Conservation (phyloP, 768 basidiomycete genomes). For the Mycena floridula region DNA sequence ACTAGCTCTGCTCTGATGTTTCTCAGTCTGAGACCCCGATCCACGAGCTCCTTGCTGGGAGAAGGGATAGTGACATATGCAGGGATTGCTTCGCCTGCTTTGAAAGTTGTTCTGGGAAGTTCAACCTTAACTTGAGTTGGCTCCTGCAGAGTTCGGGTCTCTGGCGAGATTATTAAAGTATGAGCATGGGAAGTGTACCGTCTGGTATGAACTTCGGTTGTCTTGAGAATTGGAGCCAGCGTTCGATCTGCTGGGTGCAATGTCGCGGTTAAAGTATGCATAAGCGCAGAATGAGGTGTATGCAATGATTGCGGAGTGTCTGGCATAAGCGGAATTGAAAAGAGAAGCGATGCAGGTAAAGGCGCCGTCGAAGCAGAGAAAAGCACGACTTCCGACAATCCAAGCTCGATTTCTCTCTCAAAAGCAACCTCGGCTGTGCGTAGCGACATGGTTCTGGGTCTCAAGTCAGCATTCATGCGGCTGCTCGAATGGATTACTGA, state of each 20-base stretch:
- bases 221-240: constrained; percentile 39
- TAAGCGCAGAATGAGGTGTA: constrained; percentile 67
- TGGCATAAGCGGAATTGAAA: constrained; percentile 69
- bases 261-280: constrained; percentile 63
- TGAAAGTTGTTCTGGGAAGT: constrained; percentile 66
- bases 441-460: constrained; percentile 53
- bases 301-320: constrained; percentile 84
- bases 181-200: constrained; percentile 66
- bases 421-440: constrained; percentile 62
- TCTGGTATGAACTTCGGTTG: constrained; percentile 62
- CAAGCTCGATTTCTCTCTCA: constrained; percentile 61
- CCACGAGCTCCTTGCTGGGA: constrained; percentile 59
- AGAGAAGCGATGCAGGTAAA: constrained; percentile 65
- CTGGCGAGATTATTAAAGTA: constrained; percentile 51
- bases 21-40: constrained; percentile 66
- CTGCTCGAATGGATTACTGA: constrained; percentile 46
- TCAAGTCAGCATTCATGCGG: constrained; percentile 9
- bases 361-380: constrained; percentile 33
- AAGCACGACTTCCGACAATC: constrained; percentile 47
- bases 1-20: constrained; percentile 80
- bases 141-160: constrained; percentile 47
- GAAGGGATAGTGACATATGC: constrained; percentile 78
- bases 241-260: constrained; percentile 45
- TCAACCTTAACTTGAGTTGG: constrained; percentile 69
- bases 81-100: constrained; percentile 67